These are phyloP conservation scores for Novymonas esmeraldas DNA, from an alignment of 208 protist species.

Conservation along the genomic window DNA sequence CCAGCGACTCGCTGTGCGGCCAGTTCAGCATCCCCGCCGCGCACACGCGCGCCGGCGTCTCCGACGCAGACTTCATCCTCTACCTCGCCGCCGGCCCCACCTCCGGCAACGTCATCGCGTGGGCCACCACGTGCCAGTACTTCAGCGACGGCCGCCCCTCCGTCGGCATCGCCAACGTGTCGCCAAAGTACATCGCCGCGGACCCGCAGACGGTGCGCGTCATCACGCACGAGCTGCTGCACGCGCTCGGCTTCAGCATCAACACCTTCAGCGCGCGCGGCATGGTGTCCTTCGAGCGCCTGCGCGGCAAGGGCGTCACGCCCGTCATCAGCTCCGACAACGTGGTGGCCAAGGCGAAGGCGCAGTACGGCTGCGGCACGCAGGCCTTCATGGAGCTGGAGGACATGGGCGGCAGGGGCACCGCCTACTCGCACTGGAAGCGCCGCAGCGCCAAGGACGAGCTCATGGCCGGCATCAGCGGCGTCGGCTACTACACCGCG, in stretches of 20 bases:
- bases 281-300: not conserved
- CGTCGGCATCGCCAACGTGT: conserved; percentile 41
- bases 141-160: conserved; percentile 23
- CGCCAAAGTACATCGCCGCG: conserved; percentile 6
- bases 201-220: conserved; percentile 14
- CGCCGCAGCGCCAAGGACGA: too few relatives aligned
- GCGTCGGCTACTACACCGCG: too few relatives aligned
- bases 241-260: conserved; percentile 75
- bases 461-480: too few relatives aligned
- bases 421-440: too few relatives aligned
- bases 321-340: conserved; percentile 32
- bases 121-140: conserved; percentile 46
- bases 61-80: conserved; percentile 57
- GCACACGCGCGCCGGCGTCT: conserved; percentile 42
- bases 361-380: conserved; percentile 67
- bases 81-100: conserved; percentile 55
- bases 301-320: conserved; percentile 36
- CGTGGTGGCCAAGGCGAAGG: conserved; percentile 32
- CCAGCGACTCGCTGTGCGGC: conserved; percentile 2
- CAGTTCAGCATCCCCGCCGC: conserved; percentile 33
- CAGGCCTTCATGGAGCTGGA: conserved; percentile 76
- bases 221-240: conserved; percentile 75
- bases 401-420: too few relatives aligned
- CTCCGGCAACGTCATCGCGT: conserved; percentile 17
- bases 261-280: conserved; percentile 7